A percentile compares a stretch with the other conserved stretches of the same genome.
Conservation (phyloP, 2,329 filamentous ascomycete species). For the Monascus ruber region DNA sequence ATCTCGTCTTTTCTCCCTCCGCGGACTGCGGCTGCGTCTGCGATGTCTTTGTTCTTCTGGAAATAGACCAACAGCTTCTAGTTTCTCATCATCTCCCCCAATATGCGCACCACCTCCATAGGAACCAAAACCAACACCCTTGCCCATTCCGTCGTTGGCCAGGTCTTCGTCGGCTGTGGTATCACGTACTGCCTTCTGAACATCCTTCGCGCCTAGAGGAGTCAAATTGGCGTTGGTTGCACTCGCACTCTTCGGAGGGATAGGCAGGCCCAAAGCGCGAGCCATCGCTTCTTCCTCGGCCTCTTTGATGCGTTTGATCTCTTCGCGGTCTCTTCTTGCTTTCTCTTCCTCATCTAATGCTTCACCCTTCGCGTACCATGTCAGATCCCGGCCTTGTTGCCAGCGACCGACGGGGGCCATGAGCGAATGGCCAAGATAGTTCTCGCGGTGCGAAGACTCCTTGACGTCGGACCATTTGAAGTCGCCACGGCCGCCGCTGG, state of each 20-base stretch:
- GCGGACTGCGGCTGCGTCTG: constrained; percentile 24
- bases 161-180: constrained; percentile 19
- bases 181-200: constrained; percentile 42
- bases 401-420: constrained; percentile 88
- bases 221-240: constrained; percentile 53
- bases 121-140: constrained; percentile 23
- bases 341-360: constrained; percentile 39
- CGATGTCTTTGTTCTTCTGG: constrained; percentile 15
- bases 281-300: constrained; percentile 88
- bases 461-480: constrained; percentile 97
- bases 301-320: constrained; percentile 73
- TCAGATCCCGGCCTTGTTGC: constrained; percentile 64
- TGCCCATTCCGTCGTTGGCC: constrained; percentile 13
- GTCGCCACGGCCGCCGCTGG: constrained; percentile 70
- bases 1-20: constrained; percentile 18
- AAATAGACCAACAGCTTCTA: constrained; percentile 15
- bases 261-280: constrained; percentile 66
- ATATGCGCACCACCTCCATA: constrained; percentile 10
- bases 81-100: constrained; percentile 12
- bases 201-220: constrained; percentile 51
- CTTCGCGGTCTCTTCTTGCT: constrained; percentile 51
- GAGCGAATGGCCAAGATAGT: constrained; percentile 77
- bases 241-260: constrained; percentile 41
- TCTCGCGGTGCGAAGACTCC: constrained; percentile 76
- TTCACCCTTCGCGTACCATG: constrained; percentile 53